A percentile compares a stretch with the other conserved stretches of the same genome.
phyloP scores from a whole-genome alignment of 495 filamentous ascomycete genomes.

The Elaphomyces granulatus region DNA sequence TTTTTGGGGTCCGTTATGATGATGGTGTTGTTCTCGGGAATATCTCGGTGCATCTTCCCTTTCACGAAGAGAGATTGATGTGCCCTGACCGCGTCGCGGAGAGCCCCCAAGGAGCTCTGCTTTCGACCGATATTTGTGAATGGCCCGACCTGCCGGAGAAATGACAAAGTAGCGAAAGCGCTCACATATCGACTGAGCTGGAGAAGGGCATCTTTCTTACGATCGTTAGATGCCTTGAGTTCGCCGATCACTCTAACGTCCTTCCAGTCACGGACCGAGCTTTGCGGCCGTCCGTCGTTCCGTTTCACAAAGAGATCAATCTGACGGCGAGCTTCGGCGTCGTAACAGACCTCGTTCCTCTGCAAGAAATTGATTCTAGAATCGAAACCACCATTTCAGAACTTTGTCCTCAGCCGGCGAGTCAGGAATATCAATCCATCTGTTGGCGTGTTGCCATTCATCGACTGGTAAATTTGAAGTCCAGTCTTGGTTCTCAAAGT shows the following conservation, averaged over 20 bases:
- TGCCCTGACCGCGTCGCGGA: too few relatives aligned
- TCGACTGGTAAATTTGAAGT: neutral
- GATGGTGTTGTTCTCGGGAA: too few relatives aligned
- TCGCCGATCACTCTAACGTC: slow-evolving; percentile 7
- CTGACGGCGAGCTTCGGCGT: neutral
- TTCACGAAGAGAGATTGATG: too few relatives aligned
- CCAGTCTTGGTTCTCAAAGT: slow-evolving; percentile 8
- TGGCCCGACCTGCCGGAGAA: too few relatives aligned
- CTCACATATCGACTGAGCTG: slow-evolving; percentile 6
- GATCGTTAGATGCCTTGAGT: slow-evolving; percentile 5
- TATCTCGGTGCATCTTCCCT: too few relatives aligned
- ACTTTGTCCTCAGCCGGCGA: neutral
- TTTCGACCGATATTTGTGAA: too few relatives aligned
- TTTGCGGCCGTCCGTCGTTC: neutral
- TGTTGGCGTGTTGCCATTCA: neutral
- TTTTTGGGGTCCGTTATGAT: too few relatives aligned
- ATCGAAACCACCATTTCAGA: neutral
- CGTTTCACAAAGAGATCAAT: neutral
- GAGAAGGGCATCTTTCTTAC: slow-evolving; percentile 7
- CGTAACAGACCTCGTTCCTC: neutral
- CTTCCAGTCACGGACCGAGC: slow-evolving; percentile 8
- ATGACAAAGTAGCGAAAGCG: too few relatives aligned
- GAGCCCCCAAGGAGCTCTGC: too few relatives aligned
- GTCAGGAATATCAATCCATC: neutral
- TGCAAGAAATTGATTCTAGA: neutral